Evolutionary conservation across 805 yeast genomes (phyloP).

Genomic region (Candida loeiensis): DNA sequence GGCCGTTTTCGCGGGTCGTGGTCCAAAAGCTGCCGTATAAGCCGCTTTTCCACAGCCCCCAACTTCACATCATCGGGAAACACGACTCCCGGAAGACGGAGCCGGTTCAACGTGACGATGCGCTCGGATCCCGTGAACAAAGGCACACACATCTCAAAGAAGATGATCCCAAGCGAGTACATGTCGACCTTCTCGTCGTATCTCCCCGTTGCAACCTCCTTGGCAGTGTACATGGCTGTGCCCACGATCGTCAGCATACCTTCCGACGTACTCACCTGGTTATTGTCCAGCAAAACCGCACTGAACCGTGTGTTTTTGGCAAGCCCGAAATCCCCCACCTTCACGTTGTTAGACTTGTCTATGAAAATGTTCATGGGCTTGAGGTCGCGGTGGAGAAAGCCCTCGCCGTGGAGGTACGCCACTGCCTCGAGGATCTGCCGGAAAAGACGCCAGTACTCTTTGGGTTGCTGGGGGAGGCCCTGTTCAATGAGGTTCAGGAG

Average conservation of each 20-base stretch:
- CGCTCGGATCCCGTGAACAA: conserved; percentile 94
- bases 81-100: conserved; percentile 56
- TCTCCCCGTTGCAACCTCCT: conserved; percentile 75
- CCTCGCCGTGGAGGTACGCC: conserved; percentile 86
- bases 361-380: conserved; percentile 96
- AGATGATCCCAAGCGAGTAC: conserved; percentile 91
- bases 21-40: conserved; percentile 63
- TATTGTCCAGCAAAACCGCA: conserved; percentile 33
- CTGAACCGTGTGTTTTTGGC: conserved; percentile 79
- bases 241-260: conserved; percentile 85
- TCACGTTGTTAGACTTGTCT: conserved; percentile 82
- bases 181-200: conserved; percentile 94
- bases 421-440: conserved; percentile 88
- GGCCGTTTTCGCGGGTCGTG: conserved; percentile 82
- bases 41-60: conserved; percentile 55
- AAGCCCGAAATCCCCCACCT: conserved; percentile 95
- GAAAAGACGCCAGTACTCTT: conserved; percentile 86
- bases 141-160: conserved; percentile 89
- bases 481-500: conserved; percentile 73
- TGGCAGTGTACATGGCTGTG: conserved; percentile 88
- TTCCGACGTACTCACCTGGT: conserved; percentile 32
- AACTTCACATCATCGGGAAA: conserved; percentile 65
- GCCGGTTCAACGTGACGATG: conserved; percentile 60
- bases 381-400: conserved; percentile 91
- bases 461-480: conserved; percentile 64